phyloP scores from a whole-genome alignment of 2,329 filamentous ascomycete genomes.

The Hysterium pulicare region DNA sequence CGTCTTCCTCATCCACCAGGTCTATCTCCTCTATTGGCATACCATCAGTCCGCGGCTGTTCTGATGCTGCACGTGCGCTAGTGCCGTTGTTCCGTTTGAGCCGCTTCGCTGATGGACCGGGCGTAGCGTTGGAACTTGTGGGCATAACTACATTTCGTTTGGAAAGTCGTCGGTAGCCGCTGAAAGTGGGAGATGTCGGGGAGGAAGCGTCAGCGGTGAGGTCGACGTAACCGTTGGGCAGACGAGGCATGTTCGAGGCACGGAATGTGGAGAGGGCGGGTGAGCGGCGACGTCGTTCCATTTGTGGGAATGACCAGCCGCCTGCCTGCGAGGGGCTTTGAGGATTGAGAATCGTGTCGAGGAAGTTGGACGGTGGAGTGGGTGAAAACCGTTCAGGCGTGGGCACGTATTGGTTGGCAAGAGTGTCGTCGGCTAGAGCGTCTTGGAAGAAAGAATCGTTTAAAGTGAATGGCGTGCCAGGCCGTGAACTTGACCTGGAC shows the following conservation, averaged over 20 bases:
- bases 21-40: slow-evolving; percentile 44
- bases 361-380: slow-evolving; percentile 17
- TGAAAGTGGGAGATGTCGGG: neutral
- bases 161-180: neutral
- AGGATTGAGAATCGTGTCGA: slow-evolving; percentile 29
- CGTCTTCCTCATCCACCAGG: slow-evolving; percentile 42
- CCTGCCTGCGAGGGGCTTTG: slow-evolving; percentile 15
- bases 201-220: slow-evolving; percentile 14
- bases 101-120: slow-evolving; percentile 33
- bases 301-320: slow-evolving; percentile 4
- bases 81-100: slow-evolving; percentile 19
- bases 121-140: neutral
- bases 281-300: neutral
- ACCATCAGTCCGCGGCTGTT: slow-evolving; percentile 5
- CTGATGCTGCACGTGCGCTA: slow-evolving; percentile 3
- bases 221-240: slow-evolving; percentile 37
- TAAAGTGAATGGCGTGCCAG: slow-evolving; percentile 4
- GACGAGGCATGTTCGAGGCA: slow-evolving; percentile 12
- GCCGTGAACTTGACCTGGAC: slow-evolving; percentile 1
- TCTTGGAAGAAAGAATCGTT: slow-evolving; percentile 13
- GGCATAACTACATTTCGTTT: neutral
- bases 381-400: slow-evolving; percentile 8
- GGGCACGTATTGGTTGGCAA: too few species aligned
- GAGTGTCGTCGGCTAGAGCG: slow-evolving; percentile 11
- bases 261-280: neutral